These are phyloP conservation scores for Pichia sp. DNA, from an alignment of 1,139 yeast species.

Conservation along the genomic window DNA sequence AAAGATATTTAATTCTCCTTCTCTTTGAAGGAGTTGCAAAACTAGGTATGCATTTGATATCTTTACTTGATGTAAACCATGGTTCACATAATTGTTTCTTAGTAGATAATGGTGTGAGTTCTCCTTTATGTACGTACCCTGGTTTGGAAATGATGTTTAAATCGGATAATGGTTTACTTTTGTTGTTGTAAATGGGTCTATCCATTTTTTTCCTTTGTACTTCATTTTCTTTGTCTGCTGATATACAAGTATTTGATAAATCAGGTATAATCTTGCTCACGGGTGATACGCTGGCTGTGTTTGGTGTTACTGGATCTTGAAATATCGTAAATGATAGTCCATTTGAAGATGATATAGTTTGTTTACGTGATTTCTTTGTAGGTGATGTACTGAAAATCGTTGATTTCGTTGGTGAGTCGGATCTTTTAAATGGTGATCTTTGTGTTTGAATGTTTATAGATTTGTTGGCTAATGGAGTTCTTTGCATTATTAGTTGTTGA, in stretches of 20 bases:
- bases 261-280: background rate
- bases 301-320: constrained; percentile 4
- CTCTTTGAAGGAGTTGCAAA: constrained; percentile 13
- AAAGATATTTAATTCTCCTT: constrained; percentile 2
- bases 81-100: constrained; percentile 8
- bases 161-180: constrained; percentile 8
- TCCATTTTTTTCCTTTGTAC: background rate
- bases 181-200: background rate
- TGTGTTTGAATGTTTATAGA: constrained; percentile 3
- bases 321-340: constrained; percentile 5
- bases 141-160: constrained; percentile 10
- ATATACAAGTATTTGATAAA: background rate
- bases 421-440: constrained; percentile 3
- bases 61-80: constrained; percentile 2
- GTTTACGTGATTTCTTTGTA: constrained; percentile 3
- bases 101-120: background rate
- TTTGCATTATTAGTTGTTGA: background rate
- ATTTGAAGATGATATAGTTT: background rate
- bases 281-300: too few species aligned
- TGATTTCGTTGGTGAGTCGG: constrained; percentile 8
- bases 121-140: constrained; percentile 5
- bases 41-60: constrained; percentile 6
- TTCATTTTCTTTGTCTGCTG: constrained; percentile 4
- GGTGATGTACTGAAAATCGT: constrained; percentile 2
- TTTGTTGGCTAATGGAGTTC: constrained; percentile 2